Evolutionary conservation across 202 grass and related monocot species (phyloP).

Genomic region (Schoenoplectus tabernaemontani): DNA sequence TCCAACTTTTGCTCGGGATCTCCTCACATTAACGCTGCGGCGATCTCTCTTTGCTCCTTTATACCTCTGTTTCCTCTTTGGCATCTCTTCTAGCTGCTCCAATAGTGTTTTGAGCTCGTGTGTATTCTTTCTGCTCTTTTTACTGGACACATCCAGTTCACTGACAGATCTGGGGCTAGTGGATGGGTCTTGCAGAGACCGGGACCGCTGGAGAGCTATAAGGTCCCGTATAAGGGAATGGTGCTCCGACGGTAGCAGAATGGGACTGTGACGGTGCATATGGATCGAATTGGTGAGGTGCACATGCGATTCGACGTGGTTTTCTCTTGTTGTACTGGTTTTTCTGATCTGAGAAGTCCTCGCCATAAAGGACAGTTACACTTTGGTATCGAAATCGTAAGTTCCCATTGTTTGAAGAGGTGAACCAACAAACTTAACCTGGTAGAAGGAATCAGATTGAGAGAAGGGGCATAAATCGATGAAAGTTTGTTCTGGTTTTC

Average conservation of each 20-base stretch:
- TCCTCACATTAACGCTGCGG: constrained; percentile 9
- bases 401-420: neutral
- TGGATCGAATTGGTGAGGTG: constrained; percentile 86
- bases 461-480: neutral
- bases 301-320: constrained; percentile 53
- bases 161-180: constrained; percentile 51
- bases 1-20: neutral
- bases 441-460: neutral
- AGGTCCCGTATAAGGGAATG: constrained; percentile 71
- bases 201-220: constrained; percentile 65
- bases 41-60: neutral
- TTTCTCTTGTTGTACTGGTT: neutral
- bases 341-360: neutral
- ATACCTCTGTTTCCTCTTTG: constrained; percentile 14
- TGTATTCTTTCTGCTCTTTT: constrained; percentile 15
- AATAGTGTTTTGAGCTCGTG: constrained; percentile 48
- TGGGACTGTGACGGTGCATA: constrained; percentile 50
- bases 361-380: neutral
- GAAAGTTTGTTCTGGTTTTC: neutral
- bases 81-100: constrained; percentile 48
- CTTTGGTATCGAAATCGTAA: neutral
- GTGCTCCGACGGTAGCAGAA: constrained; percentile 18
- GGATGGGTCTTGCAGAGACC: constrained; percentile 68
- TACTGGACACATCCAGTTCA: constrained; percentile 38
- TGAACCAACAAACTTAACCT: neutral